phyloP scores from a whole-genome alignment of 2,329 filamentous ascomycete genomes.

The Pseudocercospora vitis region DNA sequence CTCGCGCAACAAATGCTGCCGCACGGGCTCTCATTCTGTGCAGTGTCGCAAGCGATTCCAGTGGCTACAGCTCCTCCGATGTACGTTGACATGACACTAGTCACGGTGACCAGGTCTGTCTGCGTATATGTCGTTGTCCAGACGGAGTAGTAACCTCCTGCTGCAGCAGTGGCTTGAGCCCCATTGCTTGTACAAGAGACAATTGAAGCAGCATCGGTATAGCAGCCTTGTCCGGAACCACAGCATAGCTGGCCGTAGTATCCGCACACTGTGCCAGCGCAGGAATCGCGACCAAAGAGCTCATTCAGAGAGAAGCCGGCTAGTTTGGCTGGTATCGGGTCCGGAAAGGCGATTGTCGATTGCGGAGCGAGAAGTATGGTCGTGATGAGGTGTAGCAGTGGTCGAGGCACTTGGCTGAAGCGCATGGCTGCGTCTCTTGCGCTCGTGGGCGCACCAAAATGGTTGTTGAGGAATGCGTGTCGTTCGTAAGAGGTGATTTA shows the following conservation, averaged over 20 bases:
- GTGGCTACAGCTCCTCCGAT: conserved; percentile 35
- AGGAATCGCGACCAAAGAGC: conserved; percentile 41
- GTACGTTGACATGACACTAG: conserved; percentile 54
- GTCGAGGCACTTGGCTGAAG: conserved; percentile 27
- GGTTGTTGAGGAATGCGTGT: conserved; percentile 12
- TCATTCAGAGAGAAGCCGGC: conserved; percentile 38
- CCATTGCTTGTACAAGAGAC: conserved; percentile 46
- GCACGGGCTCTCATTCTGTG: conserved; percentile 58
- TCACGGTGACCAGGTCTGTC: conserved; percentile 54
- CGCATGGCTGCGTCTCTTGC: conserved; percentile 26
- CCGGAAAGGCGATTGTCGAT: conserved; percentile 31
- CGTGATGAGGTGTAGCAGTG: conserved; percentile 34
- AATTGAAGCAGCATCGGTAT: conserved; percentile 50
- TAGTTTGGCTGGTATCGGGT: conserved; percentile 27
- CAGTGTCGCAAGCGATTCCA: conserved; percentile 46
- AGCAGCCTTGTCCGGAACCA: conserved; percentile 46
- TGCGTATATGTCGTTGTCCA: conserved; percentile 57
- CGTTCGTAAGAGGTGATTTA: neutral
- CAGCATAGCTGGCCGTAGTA: conserved; percentile 55
- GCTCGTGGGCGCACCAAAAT: conserved; percentile 8
- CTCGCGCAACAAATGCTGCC: conserved; percentile 69
- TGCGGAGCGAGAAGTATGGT: conserved; percentile 32
- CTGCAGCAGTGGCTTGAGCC: conserved; percentile 30
- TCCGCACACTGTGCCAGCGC: conserved; percentile 52
- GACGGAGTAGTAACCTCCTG: conserved; percentile 43